phyloP scores from a whole-genome alignment of 495 filamentous ascomycete species.

The Amniculicola lignicola region DNA sequence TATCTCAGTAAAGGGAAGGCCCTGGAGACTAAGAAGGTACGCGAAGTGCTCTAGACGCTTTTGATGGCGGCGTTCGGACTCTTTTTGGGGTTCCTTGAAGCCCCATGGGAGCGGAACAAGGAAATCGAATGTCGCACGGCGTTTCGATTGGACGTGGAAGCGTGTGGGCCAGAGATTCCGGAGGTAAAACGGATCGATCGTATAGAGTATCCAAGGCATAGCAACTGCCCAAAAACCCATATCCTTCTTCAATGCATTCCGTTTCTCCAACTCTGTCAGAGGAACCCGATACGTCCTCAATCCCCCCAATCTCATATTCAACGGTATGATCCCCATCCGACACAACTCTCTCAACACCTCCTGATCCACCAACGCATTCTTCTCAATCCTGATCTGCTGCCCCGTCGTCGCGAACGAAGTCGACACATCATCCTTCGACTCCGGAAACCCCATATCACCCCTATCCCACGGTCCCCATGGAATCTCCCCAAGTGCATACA shows the following conservation, averaged over 20 bases:
- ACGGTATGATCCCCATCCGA: slow-evolving; percentile 5
- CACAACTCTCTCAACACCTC: background rate
- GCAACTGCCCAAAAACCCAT: background rate
- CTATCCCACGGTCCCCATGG: background rate
- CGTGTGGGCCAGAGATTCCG: no score
- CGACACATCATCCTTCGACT: no score
- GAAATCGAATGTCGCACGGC: slow-evolving; percentile 8
- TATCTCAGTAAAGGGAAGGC: no score
- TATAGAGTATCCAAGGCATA: no score
- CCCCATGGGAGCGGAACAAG: background rate
- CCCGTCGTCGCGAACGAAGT: no score
- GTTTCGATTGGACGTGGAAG: slow-evolving; percentile 17
- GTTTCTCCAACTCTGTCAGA: no score
- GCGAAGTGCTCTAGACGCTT: background rate
- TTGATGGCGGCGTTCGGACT: background rate
- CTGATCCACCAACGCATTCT: background rate
- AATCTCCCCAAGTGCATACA: background rate
- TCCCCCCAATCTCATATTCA: slow-evolving; percentile 7
- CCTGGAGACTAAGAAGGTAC: background rate
- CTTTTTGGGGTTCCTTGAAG: background rate
- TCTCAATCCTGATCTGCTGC: no score
- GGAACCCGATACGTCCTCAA: background rate
- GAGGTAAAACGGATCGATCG: no score
- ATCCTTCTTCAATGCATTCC: background rate
- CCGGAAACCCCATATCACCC: background rate